These are phyloP conservation scores for Myriosclerotinia curreyana DNA, from an alignment of 2,329 filamentous ascomycete genomes.

Conservation along the genomic window DNA sequence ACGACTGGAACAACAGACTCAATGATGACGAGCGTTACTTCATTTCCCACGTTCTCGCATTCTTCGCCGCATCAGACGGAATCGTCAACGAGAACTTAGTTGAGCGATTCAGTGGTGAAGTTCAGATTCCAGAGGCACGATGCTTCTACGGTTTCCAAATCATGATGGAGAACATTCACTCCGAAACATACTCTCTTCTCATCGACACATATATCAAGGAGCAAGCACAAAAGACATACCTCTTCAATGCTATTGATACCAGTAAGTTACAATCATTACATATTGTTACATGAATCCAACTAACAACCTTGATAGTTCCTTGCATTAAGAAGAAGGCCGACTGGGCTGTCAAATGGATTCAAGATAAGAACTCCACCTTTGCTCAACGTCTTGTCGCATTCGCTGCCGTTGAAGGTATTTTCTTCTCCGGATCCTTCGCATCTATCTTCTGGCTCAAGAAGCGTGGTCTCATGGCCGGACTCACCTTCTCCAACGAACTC, in stretches of 20 bases:
- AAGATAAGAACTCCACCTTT: slow-evolving; percentile 89
- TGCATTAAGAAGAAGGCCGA: slow-evolving; percentile 98
- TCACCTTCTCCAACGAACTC: slow-evolving; percentile 99
- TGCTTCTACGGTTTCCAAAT: slow-evolving; percentile 99
- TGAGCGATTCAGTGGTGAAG: slow-evolving; percentile 94
- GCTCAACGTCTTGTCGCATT: slow-evolving; percentile 95
- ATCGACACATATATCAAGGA: slow-evolving; percentile 99
- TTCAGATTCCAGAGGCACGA: slow-evolving; percentile 94
- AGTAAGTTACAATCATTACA: slow-evolving; percentile 57
- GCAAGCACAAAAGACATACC: slow-evolving; percentile 84
- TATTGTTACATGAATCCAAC: slow-evolving; percentile 19
- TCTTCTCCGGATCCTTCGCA: slow-evolving; percentile 98
- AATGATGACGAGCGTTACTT: slow-evolving; percentile 98
- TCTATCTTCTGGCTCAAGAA: slow-evolving; percentile 99
- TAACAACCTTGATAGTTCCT: slow-evolving; percentile 59
- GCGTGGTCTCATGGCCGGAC: slow-evolving; percentile 96
- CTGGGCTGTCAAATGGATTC: slow-evolving; percentile 95
- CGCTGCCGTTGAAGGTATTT: slow-evolving; percentile 97
- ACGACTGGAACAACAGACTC: slow-evolving; percentile 98
- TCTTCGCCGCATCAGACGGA: slow-evolving; percentile 97
- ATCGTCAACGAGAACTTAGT: slow-evolving; percentile 99
- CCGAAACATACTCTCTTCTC: slow-evolving; percentile 97
- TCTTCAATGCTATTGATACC: slow-evolving; percentile 98
- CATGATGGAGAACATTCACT: slow-evolving; percentile 99
- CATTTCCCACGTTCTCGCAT: slow-evolving; percentile 95